Base-by-base conservation (phyloP, 441 rosid species). In the Kokia cookei region DNA sequence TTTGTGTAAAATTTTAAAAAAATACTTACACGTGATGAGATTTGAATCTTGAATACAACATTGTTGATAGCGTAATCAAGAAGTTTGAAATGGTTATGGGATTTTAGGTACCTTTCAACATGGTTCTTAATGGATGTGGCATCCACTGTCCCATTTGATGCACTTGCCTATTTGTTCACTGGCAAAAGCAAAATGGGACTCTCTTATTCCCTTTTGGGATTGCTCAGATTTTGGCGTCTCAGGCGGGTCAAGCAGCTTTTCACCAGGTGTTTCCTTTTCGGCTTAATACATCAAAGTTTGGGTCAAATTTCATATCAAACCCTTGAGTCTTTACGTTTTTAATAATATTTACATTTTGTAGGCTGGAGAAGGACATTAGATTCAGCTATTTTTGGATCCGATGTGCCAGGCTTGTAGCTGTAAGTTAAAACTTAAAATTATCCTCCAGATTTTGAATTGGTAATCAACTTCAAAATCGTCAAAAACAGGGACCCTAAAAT, bases 71-170 rank as follows among this genome's bases (percentile, higher is more conserved):
- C 5, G 6, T 1, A 32, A 32, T 32, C 6, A 32, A 15, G 0
- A 12, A 45, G 1, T 45, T 32, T 32, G 37, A 51, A 15, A 15
- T 17, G 32, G n/a, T 24, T 12, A 14, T 29, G 72, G 59, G 8
- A 53, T 22, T 32, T 4, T 37, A 90, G 95, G 85, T 90, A 90
- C 80, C 77, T 90, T 22, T 85, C 93, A 1, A 82, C 91, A 2
- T 88, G 93, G 91, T 87, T 90, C 74, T 60, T 88, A 80, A 88
- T 90, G 93, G 95, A 90, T 73, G 86, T 88, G 81, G 93, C 90
- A 71, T 90, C 95, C 35, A 90, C 93, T 6, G 72, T 88, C 63
- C 95, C 95, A 13, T 90, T 82, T 73, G 91, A 86, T 54, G 75
- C 82, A 69, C 24, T 88, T 7, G 88, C 84, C 32, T 85, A 82